A percentile compares a stretch with the other conserved stretches of the same genome.
Conservation (phyloP, 2,329 filamentous ascomycete genomes). For the Fusarium denticulatum region DNA sequence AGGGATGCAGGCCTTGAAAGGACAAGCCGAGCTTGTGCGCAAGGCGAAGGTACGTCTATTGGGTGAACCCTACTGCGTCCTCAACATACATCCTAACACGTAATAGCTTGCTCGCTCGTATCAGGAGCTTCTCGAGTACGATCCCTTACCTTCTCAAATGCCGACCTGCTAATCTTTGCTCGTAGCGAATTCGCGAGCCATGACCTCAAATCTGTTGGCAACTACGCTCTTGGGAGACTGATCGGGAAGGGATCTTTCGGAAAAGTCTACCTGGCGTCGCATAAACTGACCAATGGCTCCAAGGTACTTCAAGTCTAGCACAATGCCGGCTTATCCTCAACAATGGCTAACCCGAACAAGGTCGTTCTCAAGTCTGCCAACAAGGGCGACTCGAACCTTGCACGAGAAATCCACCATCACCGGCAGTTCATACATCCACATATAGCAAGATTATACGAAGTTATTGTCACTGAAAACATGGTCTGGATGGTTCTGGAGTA, state of each 20-base stretch:
- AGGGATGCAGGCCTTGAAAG: constrained; percentile 65
- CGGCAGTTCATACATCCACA: constrained; percentile 97
- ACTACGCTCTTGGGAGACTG: constrained; percentile 89
- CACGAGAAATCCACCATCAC: constrained; percentile 97
- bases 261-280: constrained; percentile 94
- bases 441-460: constrained; percentile 95
- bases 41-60: constrained; percentile 65
- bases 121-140: constrained; percentile 93
- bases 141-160: background rate
- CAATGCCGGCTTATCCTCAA: background rate
- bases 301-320: constrained; percentile 68
- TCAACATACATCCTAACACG: background rate
- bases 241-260: constrained; percentile 99
- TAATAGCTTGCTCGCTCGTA: constrained; percentile 92
- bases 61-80: background rate
- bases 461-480: constrained; percentile 93
- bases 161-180: constrained; percentile 9
- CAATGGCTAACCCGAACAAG: constrained; percentile 55
- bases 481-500: constrained; percentile 98
- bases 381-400: constrained; percentile 94
- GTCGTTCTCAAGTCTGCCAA: constrained; percentile 98
- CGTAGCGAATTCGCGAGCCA: constrained; percentile 92
- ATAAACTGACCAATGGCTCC: constrained; percentile 98
- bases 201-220: constrained; percentile 91
- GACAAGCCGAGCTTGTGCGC: constrained; percentile 68